Evolutionary conservation across 139 green algal genomes (phyloP), one percentile per base, ranked within the genome.

Genomic region (Tetradesmus obliquus): DNA sequence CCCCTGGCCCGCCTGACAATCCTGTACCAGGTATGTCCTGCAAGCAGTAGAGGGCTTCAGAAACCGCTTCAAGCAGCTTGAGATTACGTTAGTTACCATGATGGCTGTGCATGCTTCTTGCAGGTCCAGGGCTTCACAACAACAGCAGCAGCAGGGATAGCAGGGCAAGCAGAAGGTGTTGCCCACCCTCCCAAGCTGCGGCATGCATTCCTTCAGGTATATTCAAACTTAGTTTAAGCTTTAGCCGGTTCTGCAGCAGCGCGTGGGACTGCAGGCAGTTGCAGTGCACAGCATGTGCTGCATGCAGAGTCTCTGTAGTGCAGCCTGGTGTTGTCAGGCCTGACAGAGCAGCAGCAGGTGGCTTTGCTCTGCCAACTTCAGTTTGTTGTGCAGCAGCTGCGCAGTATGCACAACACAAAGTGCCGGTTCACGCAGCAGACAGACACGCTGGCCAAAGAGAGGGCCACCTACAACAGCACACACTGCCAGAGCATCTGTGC

Each of bases 1-100:
- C 98, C 98, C 1, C 93, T 99, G 4, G 97, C 97, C 1, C 95
- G 98, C 4, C 95, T 99, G 0, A 99, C 98, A 22, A 99, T 99
- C 74, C 93, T 99, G 0, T 99, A 99, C 88, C 98, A 99, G 95
- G 97, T 98, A 19, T n/a, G 91, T 6, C n/a, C 5, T 88, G 86
- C 86, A 81, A 55, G 86, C 24, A 60, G 66, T 45, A 45, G 32
- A 45, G 32, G 32, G 32, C 32, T 45, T 45, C 32, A 45, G 32
- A 45, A 45, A 45, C 0, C 32, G 32, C 32, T 45, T 45, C 32
- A 0, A 45, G 32, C 32, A 45, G 32, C 32, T 45, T 45, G 32
- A 45, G 32, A 45, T 45, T 45, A 45, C 32, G 32, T 45, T 45
- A 0, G 32, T 45, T 45, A 45, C 0, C 24, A 5, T 76, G 15